phyloP scores from a whole-genome alignment of 805 yeast species.

The Lipomyces sp. region DNA sequence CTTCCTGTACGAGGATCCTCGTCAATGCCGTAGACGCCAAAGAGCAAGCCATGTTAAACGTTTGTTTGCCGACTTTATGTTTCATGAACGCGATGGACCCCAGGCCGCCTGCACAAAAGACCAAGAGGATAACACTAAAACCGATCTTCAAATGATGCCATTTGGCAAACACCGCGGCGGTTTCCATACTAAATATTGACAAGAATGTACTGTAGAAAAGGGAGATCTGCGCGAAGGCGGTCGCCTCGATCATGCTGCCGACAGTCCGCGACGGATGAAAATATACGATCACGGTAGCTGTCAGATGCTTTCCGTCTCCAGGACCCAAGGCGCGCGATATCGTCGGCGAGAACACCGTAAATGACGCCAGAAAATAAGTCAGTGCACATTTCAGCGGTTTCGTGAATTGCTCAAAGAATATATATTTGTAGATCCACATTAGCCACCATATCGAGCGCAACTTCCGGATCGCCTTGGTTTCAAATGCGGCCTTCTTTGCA shows the following conservation, averaged over 20 bases:
- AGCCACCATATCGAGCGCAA: conserved; percentile 4
- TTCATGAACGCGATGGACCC: conserved; percentile 70
- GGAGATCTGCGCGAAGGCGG: conserved; percentile 56
- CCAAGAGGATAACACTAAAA: conserved; percentile 50
- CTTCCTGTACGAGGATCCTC: conserved; percentile 71
- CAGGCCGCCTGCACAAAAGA: conserved; percentile 51
- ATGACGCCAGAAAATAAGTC: conserved; percentile 68
- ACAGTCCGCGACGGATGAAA: conserved; percentile 77
- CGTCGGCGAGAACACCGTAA: conserved; percentile 60
- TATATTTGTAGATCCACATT: conserved; percentile 10
- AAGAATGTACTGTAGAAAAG: conserved; percentile 53
- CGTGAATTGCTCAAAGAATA: conserved; percentile 14
- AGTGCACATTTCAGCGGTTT: conserved; percentile 56
- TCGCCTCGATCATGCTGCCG: conserved; percentile 77
- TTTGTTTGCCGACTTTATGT: conserved; percentile 60
- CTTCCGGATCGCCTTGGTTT: neutral
- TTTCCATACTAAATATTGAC: conserved; percentile 51
- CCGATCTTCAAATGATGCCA: conserved; percentile 41
- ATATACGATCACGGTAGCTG: conserved; percentile 82
- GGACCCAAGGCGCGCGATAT: conserved; percentile 52
- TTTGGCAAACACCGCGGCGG: conserved; percentile 49
- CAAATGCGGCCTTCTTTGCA: neutral
- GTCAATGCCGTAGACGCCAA: conserved; percentile 68
- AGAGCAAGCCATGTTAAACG: conserved; percentile 79
- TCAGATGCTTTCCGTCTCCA: conserved; percentile 73